Conservation (phyloP, 495 filamentous ascomycete genomes). For the Podospora pseudopauciseta region DNA sequence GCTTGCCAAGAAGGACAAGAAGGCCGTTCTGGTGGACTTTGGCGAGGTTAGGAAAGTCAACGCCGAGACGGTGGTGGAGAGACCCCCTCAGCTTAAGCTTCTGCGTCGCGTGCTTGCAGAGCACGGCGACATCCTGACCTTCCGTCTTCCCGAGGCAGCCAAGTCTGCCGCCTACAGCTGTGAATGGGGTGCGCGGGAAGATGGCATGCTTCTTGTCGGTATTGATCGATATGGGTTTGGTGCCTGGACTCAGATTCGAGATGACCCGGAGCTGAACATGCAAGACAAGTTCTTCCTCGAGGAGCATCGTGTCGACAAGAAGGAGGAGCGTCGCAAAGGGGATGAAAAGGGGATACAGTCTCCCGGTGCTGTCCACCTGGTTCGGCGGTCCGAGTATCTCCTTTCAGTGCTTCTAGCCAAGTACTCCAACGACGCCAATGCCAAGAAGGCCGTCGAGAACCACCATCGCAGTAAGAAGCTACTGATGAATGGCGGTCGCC, state of each 20-base stretch:
- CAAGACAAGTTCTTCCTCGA: conserved; percentile 93
- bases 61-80: conserved; percentile 87
- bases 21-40: conserved; percentile 91
- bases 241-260: conserved; percentile 87
- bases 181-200: conserved; percentile 85
- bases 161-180: conserved; percentile 84
- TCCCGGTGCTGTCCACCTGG: conserved; percentile 92
- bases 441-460: conserved; percentile 80
- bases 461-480: conserved; percentile 86
- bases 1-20: conserved; percentile 91
- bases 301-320: conserved; percentile 96
- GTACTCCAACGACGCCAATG: conserved; percentile 63
- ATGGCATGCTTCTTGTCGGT: conserved; percentile 94
- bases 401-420: conserved; percentile 83
- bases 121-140: conserved; percentile 63
- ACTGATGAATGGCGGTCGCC: conserved; percentile 49
- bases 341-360: conserved; percentile 81
- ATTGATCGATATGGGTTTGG: conserved; percentile 92
- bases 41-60: conserved; percentile 89
- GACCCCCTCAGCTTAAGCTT: conserved; percentile 81
- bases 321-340: conserved; percentile 77
- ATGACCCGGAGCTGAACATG: conserved; percentile 83
- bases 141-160: conserved; percentile 84
- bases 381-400: conserved; percentile 90
- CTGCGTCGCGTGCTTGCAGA: conserved; percentile 66